A percentile compares a stretch with the other conserved stretches of the same genome.
Evolutionary conservation across 2,329 filamentous ascomycete species (phyloP).

Genomic region (Chalara sp.): DNA sequence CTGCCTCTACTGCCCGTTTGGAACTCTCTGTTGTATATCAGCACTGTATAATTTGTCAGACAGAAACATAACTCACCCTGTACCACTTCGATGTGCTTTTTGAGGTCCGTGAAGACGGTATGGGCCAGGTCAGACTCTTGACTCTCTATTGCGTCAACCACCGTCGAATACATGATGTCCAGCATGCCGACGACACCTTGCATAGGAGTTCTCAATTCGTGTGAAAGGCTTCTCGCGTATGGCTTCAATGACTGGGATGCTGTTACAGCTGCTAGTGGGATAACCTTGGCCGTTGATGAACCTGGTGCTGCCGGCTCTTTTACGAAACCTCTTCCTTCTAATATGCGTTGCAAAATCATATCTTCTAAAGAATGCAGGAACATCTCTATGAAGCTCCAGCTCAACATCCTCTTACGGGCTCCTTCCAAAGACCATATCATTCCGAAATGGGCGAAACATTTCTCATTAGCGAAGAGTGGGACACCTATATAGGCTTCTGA

Average conservation of each 20-base stretch:
- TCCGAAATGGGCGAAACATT: slow-evolving; percentile 65
- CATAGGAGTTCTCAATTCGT: slow-evolving; percentile 68
- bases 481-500: slow-evolving; percentile 62
- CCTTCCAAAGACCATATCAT: slow-evolving; percentile 63
- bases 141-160: slow-evolving; percentile 56
- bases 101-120: slow-evolving; percentile 53
- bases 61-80: slow-evolving; percentile 42
- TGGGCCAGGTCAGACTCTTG: slow-evolving; percentile 43
- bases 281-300: slow-evolving; percentile 31
- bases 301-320: slow-evolving; percentile 24
- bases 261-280: slow-evolving; percentile 49
- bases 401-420: slow-evolving; percentile 44
- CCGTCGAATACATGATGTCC: slow-evolving; percentile 69
- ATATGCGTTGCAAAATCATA: slow-evolving; percentile 50
- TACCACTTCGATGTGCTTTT: slow-evolving; percentile 63
- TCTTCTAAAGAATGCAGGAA: slow-evolving; percentile 64
- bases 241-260: slow-evolving; percentile 61
- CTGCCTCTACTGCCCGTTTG: slow-evolving; percentile 63
- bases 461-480: slow-evolving; percentile 57
- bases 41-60: slow-evolving; percentile 1
- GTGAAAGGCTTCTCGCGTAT: slow-evolving; percentile 65
- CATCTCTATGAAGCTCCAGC: slow-evolving; percentile 63
- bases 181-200: slow-evolving; percentile 71
- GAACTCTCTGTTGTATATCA: slow-evolving; percentile 50
- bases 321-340: slow-evolving; percentile 43